These are phyloP conservation scores for Aspergillus unguis DNA, from an alignment of 2,329 filamentous ascomycete species.

Conservation along the genomic window DNA sequence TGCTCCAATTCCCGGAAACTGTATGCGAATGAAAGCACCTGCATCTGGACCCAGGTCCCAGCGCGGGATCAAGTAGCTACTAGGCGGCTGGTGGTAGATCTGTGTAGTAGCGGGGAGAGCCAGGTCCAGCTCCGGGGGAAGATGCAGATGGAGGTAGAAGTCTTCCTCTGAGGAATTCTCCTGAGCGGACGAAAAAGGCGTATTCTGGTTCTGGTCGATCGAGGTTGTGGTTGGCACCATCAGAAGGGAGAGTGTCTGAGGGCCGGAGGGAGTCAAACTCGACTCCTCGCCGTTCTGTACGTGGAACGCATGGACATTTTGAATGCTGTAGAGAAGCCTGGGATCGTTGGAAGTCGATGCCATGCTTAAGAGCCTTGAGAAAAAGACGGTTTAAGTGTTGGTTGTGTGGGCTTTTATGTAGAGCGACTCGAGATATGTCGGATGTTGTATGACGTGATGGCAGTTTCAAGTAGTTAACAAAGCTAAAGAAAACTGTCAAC, in stretches of 20 bases:
- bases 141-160: constrained; percentile 93
- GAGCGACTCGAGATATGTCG: not conserved
- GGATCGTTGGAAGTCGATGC: constrained; percentile 33
- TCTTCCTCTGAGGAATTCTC: constrained; percentile 71
- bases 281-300: constrained; percentile 83
- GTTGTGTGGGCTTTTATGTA: not conserved
- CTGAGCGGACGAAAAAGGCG: constrained; percentile 24
- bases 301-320: constrained; percentile 87
- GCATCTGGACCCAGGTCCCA: constrained; percentile 89
- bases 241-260: constrained; percentile 85
- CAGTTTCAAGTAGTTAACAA: not conserved
- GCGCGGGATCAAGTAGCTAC: constrained; percentile 88
- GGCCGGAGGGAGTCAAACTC: constrained; percentile 75
- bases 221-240: constrained; percentile 92
- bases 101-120: constrained; percentile 93
- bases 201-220: constrained; percentile 52
- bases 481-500: not conserved
- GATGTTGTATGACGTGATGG: not conserved
- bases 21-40: constrained; percentile 87
- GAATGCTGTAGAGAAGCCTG: constrained; percentile 51
- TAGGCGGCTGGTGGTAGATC: constrained; percentile 92
- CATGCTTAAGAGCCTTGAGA: constrained; percentile 17
- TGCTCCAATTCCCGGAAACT: constrained; percentile 74
- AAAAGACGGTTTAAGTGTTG: not conserved
- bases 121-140: constrained; percentile 90